Evolutionary conservation across 208 protist genomes (phyloP).

Genomic region (Novymonas esmeraldas): DNA sequence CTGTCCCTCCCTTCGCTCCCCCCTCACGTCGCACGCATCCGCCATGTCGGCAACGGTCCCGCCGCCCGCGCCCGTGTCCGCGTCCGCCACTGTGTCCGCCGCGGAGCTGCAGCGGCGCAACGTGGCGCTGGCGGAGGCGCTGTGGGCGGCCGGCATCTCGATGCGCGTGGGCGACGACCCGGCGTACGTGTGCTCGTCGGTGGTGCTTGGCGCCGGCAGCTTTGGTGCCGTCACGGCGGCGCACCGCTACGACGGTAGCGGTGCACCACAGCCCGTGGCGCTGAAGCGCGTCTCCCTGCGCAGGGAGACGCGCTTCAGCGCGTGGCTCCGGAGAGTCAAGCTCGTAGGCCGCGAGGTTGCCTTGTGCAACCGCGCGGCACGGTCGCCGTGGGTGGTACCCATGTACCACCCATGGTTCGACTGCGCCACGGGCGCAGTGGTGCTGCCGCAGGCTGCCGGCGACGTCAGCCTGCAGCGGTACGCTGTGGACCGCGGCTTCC

Average conservation of each 20-base stretch:
- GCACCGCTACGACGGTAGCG: slow-evolving; percentile 2
- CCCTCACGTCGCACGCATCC: no score
- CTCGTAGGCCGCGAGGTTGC: slow-evolving; percentile 5
- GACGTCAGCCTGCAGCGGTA: slow-evolving; percentile 15
- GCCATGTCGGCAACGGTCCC: no score
- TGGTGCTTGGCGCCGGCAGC: slow-evolving; percentile 2
- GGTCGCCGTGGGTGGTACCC: slow-evolving; percentile 5
- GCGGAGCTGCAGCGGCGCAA: background rate
- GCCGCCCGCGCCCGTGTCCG: no score
- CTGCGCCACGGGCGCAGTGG: background rate
- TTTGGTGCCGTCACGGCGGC: slow-evolving; percentile 14
- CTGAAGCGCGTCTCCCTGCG: slow-evolving; percentile 12
- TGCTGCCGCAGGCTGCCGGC: slow-evolving; percentile 16
- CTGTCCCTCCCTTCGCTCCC: no score
- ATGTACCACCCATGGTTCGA: slow-evolving; percentile 16
- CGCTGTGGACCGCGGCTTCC: background rate
- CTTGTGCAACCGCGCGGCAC: background rate
- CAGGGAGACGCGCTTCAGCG: background rate
- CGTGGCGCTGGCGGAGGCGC: background rate
- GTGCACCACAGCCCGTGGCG: background rate
- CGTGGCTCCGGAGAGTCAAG: background rate
- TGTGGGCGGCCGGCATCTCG: background rate
- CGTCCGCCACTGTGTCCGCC: no score
- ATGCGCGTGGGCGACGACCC: slow-evolving; percentile 4
- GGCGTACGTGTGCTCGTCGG: background rate